Base-by-base conservation (phyloP, 768 basidiomycete species). In the Tulasnella sp. region DNA sequence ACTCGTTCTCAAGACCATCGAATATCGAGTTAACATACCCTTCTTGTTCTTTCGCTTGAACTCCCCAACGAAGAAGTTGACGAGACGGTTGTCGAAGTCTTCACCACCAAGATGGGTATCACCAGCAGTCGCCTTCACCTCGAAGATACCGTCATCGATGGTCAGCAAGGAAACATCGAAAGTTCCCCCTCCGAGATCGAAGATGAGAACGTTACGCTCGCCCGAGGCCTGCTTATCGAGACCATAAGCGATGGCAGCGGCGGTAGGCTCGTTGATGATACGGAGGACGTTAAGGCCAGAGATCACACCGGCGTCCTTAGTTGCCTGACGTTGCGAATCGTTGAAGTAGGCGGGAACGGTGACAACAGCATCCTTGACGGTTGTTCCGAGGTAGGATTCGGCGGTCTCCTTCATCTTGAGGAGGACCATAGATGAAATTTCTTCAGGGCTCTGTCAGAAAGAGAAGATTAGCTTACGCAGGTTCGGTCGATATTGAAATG, bases 241-340 rank as follows among this genome's bases (percentile, higher is more conserved):
- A 67, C 82, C 82, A 72, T 85, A 85, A 52, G 83, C 81, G 68
- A 85, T 78, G 56, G 82, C 83, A 52, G 83, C 83, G 58, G 83
- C 83, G 54, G 83, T 84, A 43, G 84, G 83, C 69, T 80, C 63
- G 65, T 76, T 77, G 69, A 77, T 75, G 67, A 77, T 77, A 65
- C 76, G 75, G 65, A 75, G 72, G 55, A 77, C 75, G 63, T 75
- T 76, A 29, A 77, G 69, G 64, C 76, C 76, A 63, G 76, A 71
- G 67, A 77, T 77, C 49, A 70, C 70, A 65, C 76, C 76, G 61
- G 76, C 75, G 65, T 77, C 75, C 70, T 76, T 77, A 68, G 76
- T 77, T 21, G 76, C 76, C 64, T 76, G 75, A 61, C 76, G 73
- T 66, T 77, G 76, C 52, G 75, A 76, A 71, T 77, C 74, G 73